Conservation (phyloP, 306 rosid species). For the Castanospermum australe region DNA sequence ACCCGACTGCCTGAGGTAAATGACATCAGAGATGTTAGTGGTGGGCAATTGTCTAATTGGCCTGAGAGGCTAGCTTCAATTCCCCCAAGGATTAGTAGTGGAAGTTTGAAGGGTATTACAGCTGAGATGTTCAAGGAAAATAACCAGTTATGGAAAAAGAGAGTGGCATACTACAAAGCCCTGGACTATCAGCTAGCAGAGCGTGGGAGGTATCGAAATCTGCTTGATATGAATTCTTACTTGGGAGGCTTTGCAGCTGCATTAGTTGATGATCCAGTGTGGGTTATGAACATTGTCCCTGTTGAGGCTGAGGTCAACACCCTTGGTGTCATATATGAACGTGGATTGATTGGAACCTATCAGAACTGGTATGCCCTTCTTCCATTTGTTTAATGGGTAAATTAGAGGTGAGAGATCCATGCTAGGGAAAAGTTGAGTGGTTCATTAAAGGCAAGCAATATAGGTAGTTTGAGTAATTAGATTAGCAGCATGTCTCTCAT, state of each 20-base stretch:
- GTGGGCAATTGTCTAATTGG: constrained; percentile 75
- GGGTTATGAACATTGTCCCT: constrained; percentile 91
- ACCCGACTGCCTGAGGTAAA: constrained; percentile 79
- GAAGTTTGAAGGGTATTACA: constrained; percentile 63
- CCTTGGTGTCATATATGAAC: constrained; percentile 80
- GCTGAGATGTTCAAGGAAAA: constrained; percentile 55
- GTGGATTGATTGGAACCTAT: constrained; percentile 91
- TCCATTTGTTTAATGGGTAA: neutral
- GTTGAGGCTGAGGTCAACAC: constrained; percentile 75
- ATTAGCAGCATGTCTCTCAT: neutral
- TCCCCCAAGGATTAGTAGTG: constrained; percentile 85
- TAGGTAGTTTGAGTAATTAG: neutral
- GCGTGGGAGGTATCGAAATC: constrained; percentile 66
- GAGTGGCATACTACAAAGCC: constrained; percentile 77
- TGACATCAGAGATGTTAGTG: constrained; percentile 55
- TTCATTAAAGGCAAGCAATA: neutral
- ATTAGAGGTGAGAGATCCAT: neutral
- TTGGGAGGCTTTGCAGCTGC: constrained; percentile 97
- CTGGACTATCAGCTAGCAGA: constrained; percentile 73
- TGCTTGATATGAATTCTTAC: constrained; percentile 86
- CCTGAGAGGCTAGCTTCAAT: constrained; percentile 69
- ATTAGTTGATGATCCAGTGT: constrained; percentile 62
- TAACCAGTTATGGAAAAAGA: constrained; percentile 69
- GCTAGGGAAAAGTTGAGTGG: neutral
- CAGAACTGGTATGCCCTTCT: constrained; percentile 69